phyloP scores from a whole-genome alignment of 163 green algal species.

The Chloroidium sp. region DNA sequence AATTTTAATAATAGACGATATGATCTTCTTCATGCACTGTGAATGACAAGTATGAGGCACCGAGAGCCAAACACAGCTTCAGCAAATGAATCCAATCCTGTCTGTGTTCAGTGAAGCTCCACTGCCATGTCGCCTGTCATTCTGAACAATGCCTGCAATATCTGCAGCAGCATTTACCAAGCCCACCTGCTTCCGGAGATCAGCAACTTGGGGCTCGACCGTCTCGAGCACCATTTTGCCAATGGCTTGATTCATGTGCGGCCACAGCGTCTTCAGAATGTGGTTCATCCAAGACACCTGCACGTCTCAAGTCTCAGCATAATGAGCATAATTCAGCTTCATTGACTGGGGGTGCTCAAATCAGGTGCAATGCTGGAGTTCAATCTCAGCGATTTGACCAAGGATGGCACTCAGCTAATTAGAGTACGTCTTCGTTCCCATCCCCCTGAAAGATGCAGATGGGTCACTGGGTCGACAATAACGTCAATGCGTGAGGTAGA shows the following conservation, averaged over 20 bases:
- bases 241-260: constrained; percentile 40
- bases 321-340: background rate
- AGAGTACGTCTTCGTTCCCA: background rate
- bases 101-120: too few species aligned
- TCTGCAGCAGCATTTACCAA: background rate
- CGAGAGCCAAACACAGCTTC: too few species aligned
- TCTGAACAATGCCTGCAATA: background rate
- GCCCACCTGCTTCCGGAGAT: constrained; percentile 15
- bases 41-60: too few species aligned
- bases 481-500: background rate
- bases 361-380: background rate
- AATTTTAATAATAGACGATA: too few species aligned
- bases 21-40: too few species aligned
- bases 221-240: constrained; percentile 42
- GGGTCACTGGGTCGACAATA: background rate
- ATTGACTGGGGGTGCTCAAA: background rate
- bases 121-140: too few species aligned
- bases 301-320: background rate
- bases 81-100: too few species aligned
- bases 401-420: background rate
- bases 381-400: background rate
- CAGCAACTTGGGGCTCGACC: constrained; percentile 31
- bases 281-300: constrained; percentile 41
- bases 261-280: constrained; percentile 45
- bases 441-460: background rate